These are phyloP conservation scores for Solanum megistacrolobum DNA, from an alignment of 257 asterid species.

Conservation along the genomic window DNA sequence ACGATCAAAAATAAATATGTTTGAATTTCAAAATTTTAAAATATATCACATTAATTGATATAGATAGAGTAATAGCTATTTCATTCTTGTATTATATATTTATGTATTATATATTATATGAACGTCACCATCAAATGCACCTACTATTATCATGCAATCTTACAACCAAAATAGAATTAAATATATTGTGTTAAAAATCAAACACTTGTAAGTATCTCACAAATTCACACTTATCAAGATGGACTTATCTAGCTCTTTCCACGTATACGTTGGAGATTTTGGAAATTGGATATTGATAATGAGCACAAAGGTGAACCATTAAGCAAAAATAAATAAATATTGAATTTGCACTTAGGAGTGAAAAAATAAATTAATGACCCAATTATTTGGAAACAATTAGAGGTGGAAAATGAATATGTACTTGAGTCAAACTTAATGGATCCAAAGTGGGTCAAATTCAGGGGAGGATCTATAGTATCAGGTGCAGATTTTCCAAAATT, in stretches of 20 bases:
- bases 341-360: background rate
- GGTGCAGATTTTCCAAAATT: no score
- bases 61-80: background rate
- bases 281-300: background rate
- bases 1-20: no score
- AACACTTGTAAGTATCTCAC: background rate
- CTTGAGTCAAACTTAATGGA: background rate
- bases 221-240: background rate
- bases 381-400: background rate
- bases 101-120: background rate
- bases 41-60: no score
- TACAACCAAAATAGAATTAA: conserved; percentile 9
- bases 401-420: background rate
- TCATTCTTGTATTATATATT: background rate
- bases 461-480: background rate
- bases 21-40: no score
- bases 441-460: background rate
- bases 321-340: background rate
- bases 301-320: background rate
- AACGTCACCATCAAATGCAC: conserved; percentile 18
- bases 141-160: conserved; percentile 1
- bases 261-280: background rate
- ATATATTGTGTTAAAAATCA: background rate
- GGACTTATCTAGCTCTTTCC: background rate
- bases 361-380: background rate